phyloP scores from a whole-genome alignment of 1,284 basidiomycete species.

The Microbotryum scabiosae region DNA sequence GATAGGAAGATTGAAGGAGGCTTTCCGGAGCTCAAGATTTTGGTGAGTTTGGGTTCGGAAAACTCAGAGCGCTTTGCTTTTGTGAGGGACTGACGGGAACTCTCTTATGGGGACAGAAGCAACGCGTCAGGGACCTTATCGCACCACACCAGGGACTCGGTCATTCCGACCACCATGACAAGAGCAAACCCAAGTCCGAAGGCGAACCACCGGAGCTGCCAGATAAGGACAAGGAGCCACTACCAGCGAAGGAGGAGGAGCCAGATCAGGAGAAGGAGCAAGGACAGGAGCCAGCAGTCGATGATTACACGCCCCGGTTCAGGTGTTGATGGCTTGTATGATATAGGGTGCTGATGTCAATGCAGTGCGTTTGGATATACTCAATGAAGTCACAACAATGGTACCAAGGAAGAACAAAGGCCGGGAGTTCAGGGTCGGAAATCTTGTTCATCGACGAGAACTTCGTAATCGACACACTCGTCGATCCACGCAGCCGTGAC shows the following conservation, averaged over 20 bases:
- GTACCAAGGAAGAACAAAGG: too few relatives aligned
- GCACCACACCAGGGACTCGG: conserved; percentile 70
- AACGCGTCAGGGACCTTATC: conserved; percentile 68
- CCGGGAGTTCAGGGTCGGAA: conserved; percentile 10
- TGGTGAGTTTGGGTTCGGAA: conserved; percentile 48
- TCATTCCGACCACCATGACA: conserved; percentile 57
- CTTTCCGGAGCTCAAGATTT: conserved; percentile 78
- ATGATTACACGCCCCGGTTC: conserved; percentile 13
- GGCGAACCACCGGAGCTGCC: not conserved
- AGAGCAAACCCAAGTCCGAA: not conserved
- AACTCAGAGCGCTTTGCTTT: too few relatives aligned
- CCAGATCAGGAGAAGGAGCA: not conserved
- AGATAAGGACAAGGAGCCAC: not conserved
- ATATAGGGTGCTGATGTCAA: too few relatives aligned
- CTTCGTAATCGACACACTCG: conserved; percentile 15
- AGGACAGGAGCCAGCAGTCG: not conserved
- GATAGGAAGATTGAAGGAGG: conserved; percentile 58
- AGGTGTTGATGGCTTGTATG: conserved; percentile 2
- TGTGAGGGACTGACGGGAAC: not conserved
- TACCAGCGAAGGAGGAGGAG: not conserved
- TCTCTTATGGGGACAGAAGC: conserved; percentile 53
- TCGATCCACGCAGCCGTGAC: conserved; percentile 28
- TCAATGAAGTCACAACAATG: too few relatives aligned
- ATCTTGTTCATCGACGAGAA: conserved; percentile 15
- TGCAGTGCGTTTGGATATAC: too few relatives aligned